A percentile compares a stretch with the other conserved stretches of the same genome.
phyloP scores from a whole-genome alignment of 169 alveolate species.

The Cryptosporidium andersoni region DNA sequence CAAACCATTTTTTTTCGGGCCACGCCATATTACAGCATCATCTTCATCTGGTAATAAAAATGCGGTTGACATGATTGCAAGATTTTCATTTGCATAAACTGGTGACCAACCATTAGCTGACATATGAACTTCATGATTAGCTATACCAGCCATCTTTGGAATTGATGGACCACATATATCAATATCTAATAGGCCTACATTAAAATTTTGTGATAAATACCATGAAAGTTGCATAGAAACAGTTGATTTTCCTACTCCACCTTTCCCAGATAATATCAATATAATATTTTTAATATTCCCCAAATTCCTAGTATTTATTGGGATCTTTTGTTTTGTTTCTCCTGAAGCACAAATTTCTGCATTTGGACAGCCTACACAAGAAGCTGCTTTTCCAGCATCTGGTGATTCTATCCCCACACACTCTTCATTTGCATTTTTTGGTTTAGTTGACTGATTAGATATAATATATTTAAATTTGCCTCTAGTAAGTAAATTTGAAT shows the following conservation, averaged over 20 bases:
- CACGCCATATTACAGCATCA: conserved; percentile 98
- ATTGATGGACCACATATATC: conserved; percentile 99
- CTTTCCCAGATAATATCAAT: conserved; percentile 95
- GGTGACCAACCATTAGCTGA: conserved; percentile 98
- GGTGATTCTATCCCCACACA: conserved; percentile 83
- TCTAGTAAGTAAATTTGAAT: background rate
- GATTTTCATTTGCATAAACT: conserved; percentile 90
- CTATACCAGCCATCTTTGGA: conserved; percentile 94
- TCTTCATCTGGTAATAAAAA: conserved; percentile 91
- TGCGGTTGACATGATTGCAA: conserved; percentile 96
- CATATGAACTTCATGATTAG: conserved; percentile 91
- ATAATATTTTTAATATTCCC: conserved; percentile 86
- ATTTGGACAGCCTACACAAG: conserved; percentile 98
- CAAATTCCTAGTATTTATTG: conserved; percentile 79
- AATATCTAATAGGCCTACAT: conserved; percentile 95
- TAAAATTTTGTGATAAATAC: conserved; percentile 61
- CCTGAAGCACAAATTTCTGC: conserved; percentile 91
- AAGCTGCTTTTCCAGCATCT: conserved; percentile 89
- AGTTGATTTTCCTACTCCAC: conserved; percentile 99
- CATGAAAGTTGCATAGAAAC: conserved; percentile 92
- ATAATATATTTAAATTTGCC: background rate
- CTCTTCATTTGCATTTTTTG: conserved; percentile 35
- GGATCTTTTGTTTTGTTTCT: conserved; percentile 79
- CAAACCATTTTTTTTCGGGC: conserved; percentile 96
- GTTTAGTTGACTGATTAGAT: background rate